phyloP scores from a whole-genome alignment of 768 basidiomycete species.

The Lentinula boryana region DNA sequence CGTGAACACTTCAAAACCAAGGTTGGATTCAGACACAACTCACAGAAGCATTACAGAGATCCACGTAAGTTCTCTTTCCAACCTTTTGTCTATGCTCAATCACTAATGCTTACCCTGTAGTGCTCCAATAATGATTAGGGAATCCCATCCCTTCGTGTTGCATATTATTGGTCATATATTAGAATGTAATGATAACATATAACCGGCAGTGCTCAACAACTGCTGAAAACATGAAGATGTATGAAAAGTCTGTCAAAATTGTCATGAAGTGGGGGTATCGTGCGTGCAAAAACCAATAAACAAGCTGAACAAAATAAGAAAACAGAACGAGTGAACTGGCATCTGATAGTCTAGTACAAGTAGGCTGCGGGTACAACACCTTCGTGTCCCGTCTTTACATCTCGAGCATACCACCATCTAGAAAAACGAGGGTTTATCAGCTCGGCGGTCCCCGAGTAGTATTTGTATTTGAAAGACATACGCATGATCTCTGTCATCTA shows the following conservation, averaged over 20 bases:
- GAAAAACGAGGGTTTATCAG: conserved; percentile 3
- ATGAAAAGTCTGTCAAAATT: conserved; percentile 3
- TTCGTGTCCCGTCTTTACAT: conserved; percentile 71
- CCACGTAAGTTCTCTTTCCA: conserved; percentile 25
- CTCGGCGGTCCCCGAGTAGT: background rate
- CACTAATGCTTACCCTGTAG: conserved; percentile 14
- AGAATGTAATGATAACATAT: background rate
- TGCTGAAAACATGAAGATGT: background rate
- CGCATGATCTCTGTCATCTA: conserved; percentile 79
- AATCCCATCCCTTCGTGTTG: background rate
- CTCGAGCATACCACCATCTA: conserved; percentile 95
- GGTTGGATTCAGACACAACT: conserved; percentile 74
- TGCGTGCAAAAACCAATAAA: background rate
- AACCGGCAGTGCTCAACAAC: background rate
- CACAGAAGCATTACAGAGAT: conserved; percentile 85
- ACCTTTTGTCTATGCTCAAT: background rate
- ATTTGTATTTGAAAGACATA: conserved; percentile 30
- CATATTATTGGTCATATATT: background rate
- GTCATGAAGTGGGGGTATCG: conserved; percentile 5
- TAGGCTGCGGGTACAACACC: conserved; percentile 92
- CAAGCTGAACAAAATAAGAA: conserved; percentile 17
- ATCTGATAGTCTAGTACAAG: conserved; percentile 54
- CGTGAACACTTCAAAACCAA: conserved; percentile 82
- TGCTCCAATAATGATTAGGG: conserved; percentile 19
- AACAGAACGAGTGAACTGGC: conserved; percentile 30